Percentiles rank a stretch among this genome's conserved stretches.
These are phyloP conservation scores for Bolboschoenus planiculmis DNA, from an alignment of 176 grass and related monocot genomes.

Conservation along the genomic window DNA sequence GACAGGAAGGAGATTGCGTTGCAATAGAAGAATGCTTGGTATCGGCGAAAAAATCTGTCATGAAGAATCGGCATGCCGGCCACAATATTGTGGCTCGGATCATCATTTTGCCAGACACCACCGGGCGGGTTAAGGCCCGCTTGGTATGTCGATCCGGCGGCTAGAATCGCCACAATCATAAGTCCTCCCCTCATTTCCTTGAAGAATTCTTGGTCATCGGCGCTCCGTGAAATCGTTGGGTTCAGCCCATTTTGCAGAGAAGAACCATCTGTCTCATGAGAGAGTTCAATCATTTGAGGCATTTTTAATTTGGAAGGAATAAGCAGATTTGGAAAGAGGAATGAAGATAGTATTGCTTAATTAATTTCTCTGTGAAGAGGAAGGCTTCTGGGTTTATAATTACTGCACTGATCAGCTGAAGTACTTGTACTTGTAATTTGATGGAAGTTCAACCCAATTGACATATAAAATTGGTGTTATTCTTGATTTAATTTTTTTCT, in stretches of 20 bases:
- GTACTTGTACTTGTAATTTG: neutral
- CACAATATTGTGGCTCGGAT: neutral
- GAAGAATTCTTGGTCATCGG: neutral
- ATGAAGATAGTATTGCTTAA: neutral
- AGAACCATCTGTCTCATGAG: neutral
- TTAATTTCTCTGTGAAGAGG: neutral
- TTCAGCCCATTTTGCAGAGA: neutral
- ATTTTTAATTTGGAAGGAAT: neutral
- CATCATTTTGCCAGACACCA: constrained; percentile 35
- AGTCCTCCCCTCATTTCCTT: constrained; percentile 35
- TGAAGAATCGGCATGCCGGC: constrained; percentile 32
- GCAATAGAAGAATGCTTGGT: constrained; percentile 46
- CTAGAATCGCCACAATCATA: constrained; percentile 43
- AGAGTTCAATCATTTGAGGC: neutral
- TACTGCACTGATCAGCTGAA: neutral
- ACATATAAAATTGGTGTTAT: neutral
- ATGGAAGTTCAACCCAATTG: neutral
- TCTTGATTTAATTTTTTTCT: neutral
- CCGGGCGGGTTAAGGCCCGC: constrained; percentile 45
- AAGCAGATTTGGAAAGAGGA: neutral
- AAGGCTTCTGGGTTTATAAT: neutral
- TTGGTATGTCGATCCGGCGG: constrained; percentile 45
- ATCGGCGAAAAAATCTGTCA: neutral
- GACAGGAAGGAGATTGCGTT: constrained; percentile 45
- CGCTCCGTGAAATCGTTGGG: neutral